Evolutionary conservation across 257 asterid species (phyloP).

Genomic region (Vinca minor): DNA sequence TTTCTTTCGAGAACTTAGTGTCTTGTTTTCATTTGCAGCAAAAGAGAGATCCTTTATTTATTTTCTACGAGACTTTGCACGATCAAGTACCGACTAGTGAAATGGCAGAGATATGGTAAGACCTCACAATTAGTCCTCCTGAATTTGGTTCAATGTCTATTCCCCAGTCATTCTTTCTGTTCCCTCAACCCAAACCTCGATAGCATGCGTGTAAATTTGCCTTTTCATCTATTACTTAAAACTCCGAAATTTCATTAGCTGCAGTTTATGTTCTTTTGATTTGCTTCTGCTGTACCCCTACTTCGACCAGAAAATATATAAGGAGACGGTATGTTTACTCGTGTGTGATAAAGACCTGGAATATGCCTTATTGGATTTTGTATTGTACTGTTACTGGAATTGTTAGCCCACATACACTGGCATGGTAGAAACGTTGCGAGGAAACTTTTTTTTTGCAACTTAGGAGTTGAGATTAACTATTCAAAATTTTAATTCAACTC

Average conservation of each 20-base stretch:
- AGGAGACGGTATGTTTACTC: too few relatives aligned
- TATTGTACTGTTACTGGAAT: neutral
- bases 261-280: neutral
- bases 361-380: too few relatives aligned
- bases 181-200: neutral
- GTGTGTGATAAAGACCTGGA: too few relatives aligned
- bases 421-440: too few relatives aligned
- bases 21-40: slow-evolving; percentile 28
- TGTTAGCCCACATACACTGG: neutral
- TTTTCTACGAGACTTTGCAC: slow-evolving; percentile 66
- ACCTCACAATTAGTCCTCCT: too few relatives aligned
- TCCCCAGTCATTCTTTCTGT: neutral
- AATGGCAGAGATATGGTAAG: slow-evolving; percentile 82
- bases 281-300: neutral
- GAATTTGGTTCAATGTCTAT: neutral
- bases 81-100: slow-evolving; percentile 77
- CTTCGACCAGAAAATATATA: neutral
- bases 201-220: too few relatives aligned
- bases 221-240: neutral
- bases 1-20: too few relatives aligned
- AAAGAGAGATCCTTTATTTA: slow-evolving; percentile 80
- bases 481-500: too few relatives aligned
- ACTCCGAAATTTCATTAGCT: neutral
- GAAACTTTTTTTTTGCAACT: too few relatives aligned
- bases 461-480: too few relatives aligned